Evolutionary conservation across 106 monocot genomes (phyloP).

Genomic region (Dendrobium catenatum): DNA sequence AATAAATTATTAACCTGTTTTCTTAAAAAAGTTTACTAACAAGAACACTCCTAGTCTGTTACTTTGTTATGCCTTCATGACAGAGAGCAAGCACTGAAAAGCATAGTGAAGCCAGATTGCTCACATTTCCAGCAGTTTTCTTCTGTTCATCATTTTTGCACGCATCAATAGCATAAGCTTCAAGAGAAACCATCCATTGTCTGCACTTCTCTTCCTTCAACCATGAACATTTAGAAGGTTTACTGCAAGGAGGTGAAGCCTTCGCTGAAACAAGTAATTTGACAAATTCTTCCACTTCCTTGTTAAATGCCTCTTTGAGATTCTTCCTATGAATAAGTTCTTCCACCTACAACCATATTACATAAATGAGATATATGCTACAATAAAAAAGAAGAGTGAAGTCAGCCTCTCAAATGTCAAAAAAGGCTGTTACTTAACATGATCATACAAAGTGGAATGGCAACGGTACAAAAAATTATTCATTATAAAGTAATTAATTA

Average conservation of each 20-base stretch:
- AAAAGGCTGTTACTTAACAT: neutral
- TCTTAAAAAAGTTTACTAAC: no score
- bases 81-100: neutral
- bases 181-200: slow-evolving; percentile 54
- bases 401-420: neutral
- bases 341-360: slow-evolving; percentile 54
- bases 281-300: slow-evolving; percentile 79
- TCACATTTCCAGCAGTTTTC: slow-evolving; percentile 70
- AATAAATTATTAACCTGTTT: no score
- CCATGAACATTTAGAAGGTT: slow-evolving; percentile 78
- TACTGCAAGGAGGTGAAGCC: slow-evolving; percentile 39
- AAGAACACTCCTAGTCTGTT: neutral
- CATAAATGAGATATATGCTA: neutral
- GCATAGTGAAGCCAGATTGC: slow-evolving; percentile 8
- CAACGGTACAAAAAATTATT: neutral
- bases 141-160: slow-evolving; percentile 78
- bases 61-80: neutral
- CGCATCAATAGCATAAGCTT: slow-evolving; percentile 74
- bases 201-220: slow-evolving; percentile 39
- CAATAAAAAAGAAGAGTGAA: neutral
- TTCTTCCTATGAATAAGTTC: slow-evolving; percentile 59
- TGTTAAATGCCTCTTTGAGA: slow-evolving; percentile 58
- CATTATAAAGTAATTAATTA: neutral
- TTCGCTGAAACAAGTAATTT: slow-evolving; percentile 57
- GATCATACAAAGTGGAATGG: neutral